These are phyloP conservation scores for Salix koriyanagi DNA, from an alignment of 345 rosid species.

Conservation along the genomic window DNA sequence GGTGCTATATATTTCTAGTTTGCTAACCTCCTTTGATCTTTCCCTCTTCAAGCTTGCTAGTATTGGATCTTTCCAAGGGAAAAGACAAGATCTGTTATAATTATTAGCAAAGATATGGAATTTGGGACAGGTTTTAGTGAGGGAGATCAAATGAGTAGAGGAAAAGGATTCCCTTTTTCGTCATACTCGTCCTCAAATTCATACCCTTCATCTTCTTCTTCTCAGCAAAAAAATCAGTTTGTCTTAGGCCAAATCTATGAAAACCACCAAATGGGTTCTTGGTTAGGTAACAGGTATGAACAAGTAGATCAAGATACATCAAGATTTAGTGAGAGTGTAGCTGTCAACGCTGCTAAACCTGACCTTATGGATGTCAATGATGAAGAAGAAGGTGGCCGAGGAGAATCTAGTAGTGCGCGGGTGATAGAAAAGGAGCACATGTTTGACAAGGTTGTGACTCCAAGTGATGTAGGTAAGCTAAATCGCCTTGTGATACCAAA, in stretches of 20 bases:
- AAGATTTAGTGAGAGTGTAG: neutral
- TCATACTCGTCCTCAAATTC: constrained; percentile 26
- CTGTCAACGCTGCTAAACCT: neutral
- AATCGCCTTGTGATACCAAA: constrained; percentile 60
- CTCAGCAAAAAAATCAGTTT: neutral
- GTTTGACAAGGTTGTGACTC: constrained; percentile 61
- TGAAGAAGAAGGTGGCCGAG: constrained; percentile 15
- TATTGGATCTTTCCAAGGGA: neutral
- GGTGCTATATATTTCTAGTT: neutral
- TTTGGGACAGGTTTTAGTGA: constrained; percentile 22
- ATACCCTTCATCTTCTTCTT: constrained; percentile 10
- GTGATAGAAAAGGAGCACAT: constrained; percentile 44
- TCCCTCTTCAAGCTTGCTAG: neutral
- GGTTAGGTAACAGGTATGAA: constrained; percentile 31
- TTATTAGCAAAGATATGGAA: constrained; percentile 19
- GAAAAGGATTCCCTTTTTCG: constrained; percentile 24
- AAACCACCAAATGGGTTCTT: constrained; percentile 27
- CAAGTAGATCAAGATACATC: constrained; percentile 23
- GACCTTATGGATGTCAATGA: constrained; percentile 19
- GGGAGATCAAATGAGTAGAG: constrained; percentile 26
- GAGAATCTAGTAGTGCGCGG: constrained; percentile 5
- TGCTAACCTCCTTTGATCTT: neutral
- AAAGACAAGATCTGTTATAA: neutral
- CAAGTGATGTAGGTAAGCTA: constrained; percentile 66
- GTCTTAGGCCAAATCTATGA: constrained; percentile 10